Conservation (phyloP, 2,329 filamentous ascomycete genomes). For the Blastomyces gilchristii region DNA sequence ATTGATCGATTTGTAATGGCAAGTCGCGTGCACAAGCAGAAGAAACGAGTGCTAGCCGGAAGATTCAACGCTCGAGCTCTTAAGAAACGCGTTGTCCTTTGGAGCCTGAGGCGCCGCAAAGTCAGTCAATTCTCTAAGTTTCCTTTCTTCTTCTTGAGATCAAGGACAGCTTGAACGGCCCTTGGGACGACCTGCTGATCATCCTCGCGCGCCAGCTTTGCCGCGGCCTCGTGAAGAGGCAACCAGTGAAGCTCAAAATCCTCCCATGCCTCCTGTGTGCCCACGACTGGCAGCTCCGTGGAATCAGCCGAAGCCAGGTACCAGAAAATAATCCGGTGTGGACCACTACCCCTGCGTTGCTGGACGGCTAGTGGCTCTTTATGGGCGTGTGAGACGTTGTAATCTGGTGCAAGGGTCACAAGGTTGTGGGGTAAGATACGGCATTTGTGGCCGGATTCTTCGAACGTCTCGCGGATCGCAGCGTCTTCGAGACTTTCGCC, state of each 20-base stretch:
- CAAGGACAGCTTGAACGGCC: conserved; percentile 1
- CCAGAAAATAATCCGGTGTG: conserved; percentile 17
- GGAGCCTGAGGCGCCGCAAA: not conserved
- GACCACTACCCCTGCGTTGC: not conserved
- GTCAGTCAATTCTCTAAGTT: not conserved
- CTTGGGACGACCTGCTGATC: conserved; percentile 8
- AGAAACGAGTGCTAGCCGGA: not conserved
- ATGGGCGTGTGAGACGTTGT: not conserved
- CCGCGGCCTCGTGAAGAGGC: conserved; percentile 13
- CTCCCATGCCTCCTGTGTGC: conserved; percentile 15
- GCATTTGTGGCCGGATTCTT: conserved; percentile 17
- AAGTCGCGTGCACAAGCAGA: not conserved
- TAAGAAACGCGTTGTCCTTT: not conserved
- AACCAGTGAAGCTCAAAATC: conserved; percentile 14
- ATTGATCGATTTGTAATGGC: not conserved
- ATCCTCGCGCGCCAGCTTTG: conserved; percentile 10
- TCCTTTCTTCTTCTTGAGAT: not conserved
- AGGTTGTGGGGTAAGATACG: conserved; percentile 8
- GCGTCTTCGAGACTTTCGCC: conserved; percentile 18
- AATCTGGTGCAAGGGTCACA: conserved; percentile 6
- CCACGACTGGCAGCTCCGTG: conserved; percentile 10
- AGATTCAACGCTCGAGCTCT: not conserved
- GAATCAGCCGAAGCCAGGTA: conserved; percentile 12
- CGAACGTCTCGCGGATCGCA: conserved; percentile 22
- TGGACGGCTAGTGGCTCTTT: conserved; percentile 10